Percentiles rank a stretch among this genome's conserved stretches.
These are phyloP conservation scores for Aureobasidium sp. DNA, from an alignment of 2,329 filamentous ascomycete genomes.

Conservation along the genomic window DNA sequence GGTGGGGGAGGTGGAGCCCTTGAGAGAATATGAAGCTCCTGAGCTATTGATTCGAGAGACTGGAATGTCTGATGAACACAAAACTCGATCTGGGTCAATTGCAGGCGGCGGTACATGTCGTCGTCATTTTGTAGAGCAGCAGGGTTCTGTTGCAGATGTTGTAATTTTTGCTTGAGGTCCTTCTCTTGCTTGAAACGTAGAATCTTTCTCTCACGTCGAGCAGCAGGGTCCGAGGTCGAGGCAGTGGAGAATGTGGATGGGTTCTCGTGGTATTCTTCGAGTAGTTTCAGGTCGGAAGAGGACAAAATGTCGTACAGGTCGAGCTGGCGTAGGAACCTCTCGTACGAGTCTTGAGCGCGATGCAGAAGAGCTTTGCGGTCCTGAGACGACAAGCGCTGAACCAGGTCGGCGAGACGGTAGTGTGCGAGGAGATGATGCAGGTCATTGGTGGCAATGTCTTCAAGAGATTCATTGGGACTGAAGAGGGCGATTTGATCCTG, in stretches of 20 bases:
- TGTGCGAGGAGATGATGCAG: conserved; percentile 77
- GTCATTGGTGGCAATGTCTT: conserved; percentile 79
- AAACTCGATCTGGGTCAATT: conserved; percentile 68
- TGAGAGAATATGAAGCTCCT: conserved; percentile 76
- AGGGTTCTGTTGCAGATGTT: conserved; percentile 57
- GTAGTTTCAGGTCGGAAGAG: conserved; percentile 57
- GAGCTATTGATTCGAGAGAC: conserved; percentile 75
- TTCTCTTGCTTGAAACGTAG: conserved; percentile 79
- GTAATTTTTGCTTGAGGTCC: conserved; percentile 73
- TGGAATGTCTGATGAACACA: conserved; percentile 76
- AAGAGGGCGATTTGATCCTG: conserved; percentile 71
- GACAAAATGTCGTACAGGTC: conserved; percentile 72
- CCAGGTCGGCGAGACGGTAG: conserved; percentile 72
- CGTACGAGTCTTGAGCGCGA: conserved; percentile 63
- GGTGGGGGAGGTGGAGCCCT: conserved; percentile 56
- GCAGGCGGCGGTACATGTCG: conserved; percentile 69
- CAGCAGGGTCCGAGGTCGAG: conserved; percentile 57
- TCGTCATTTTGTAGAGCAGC: conserved; percentile 67
- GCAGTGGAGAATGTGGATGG: conserved; percentile 67
- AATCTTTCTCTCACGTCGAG: conserved; percentile 77
- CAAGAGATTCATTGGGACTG: conserved; percentile 80
- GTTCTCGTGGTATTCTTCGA: conserved; percentile 66
- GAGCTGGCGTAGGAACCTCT: conserved; percentile 67
- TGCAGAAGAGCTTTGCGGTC: conserved; percentile 59
- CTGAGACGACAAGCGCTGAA: conserved; percentile 57